A percentile compares a stretch with the other conserved stretches of the same genome.
Conservation (phyloP, 2,329 filamentous ascomycete genomes). For the Diplocarpon rosae region DNA sequence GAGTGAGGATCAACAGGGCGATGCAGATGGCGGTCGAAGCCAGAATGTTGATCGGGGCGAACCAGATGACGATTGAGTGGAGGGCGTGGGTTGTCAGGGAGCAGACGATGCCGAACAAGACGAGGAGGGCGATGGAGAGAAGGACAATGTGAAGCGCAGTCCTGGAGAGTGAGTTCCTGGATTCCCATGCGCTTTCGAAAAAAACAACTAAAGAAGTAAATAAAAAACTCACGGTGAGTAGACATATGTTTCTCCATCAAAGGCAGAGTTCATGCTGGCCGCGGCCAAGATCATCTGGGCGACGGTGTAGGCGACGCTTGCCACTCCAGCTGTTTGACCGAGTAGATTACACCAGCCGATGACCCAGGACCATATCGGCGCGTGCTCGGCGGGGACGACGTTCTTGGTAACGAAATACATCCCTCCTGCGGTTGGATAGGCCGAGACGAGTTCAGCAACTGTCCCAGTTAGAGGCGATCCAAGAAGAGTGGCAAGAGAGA, state of each 20-base stretch:
- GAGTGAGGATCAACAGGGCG: constrained; percentile 44
- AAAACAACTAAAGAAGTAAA: too few species aligned
- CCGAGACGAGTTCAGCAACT: constrained; percentile 18
- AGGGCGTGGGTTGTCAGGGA: constrained; percentile 49
- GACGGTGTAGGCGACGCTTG: constrained; percentile 51
- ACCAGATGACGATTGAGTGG: constrained; percentile 51
- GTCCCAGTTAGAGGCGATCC: not conserved
- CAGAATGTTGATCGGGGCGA: constrained; percentile 53
- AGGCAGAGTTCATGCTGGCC: constrained; percentile 47
- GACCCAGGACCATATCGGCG: constrained; percentile 53
- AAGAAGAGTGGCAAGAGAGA: not conserved
- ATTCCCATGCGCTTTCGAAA: not conserved
- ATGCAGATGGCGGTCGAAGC: constrained; percentile 51
- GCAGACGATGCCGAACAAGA: constrained; percentile 45
- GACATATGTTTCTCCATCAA: constrained; percentile 36
- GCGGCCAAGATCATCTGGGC: constrained; percentile 53
- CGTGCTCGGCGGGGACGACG: constrained; percentile 48
- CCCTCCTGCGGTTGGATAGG: constrained; percentile 50
- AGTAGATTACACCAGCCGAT: constrained; percentile 59
- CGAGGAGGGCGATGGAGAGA: constrained; percentile 43
- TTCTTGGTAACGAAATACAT: constrained; percentile 61
- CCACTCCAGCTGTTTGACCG: constrained; percentile 51
- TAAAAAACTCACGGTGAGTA: constrained; percentile 42
- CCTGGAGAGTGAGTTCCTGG: constrained; percentile 16
- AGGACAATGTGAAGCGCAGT: constrained; percentile 47